These are phyloP conservation scores for Fusarium solani-melongenae DNA, from an alignment of 2,329 filamentous ascomycete species.

Conservation along the genomic window DNA sequence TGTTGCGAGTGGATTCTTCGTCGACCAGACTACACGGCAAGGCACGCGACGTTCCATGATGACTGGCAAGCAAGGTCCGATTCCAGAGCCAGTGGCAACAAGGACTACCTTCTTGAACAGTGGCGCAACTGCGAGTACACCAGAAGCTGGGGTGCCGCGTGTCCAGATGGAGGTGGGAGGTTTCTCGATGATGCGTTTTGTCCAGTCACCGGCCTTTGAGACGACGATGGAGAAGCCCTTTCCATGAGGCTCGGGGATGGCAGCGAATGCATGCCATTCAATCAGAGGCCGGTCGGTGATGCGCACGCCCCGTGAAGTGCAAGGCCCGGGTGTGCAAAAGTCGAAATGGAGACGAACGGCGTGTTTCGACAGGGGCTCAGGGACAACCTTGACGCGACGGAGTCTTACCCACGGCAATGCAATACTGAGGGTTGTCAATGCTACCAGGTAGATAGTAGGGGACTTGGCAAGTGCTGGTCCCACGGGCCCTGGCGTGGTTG, in stretches of 20 bases:
- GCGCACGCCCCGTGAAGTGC: slow-evolving; percentile 50
- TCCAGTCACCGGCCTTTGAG: slow-evolving; percentile 78
- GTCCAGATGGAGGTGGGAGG: slow-evolving; percentile 71
- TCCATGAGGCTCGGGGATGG: slow-evolving; percentile 65
- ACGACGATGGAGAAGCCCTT: slow-evolving; percentile 72
- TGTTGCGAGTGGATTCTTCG: slow-evolving; percentile 26
- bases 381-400: slow-evolving; percentile 69
- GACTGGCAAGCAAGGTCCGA: slow-evolving; percentile 30
- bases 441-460: slow-evolving; percentile 18
- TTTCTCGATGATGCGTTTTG: slow-evolving; percentile 65
- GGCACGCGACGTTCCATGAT: slow-evolving; percentile 33
- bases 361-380: slow-evolving; percentile 74
- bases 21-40: slow-evolving; percentile 34
- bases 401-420: slow-evolving; percentile 68
- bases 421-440: slow-evolving; percentile 22
- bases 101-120: slow-evolving; percentile 36
- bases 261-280: slow-evolving; percentile 78
- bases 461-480: slow-evolving; percentile 12
- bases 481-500: background rate
- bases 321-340: slow-evolving; percentile 59
- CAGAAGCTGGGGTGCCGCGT: slow-evolving; percentile 69
- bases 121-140: slow-evolving; percentile 44
- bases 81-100: slow-evolving; percentile 33
- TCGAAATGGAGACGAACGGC: slow-evolving; percentile 76
- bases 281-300: slow-evolving; percentile 69